phyloP scores from a whole-genome alignment of 2,329 filamentous ascomycete genomes.

The Trichoderma sp. region DNA sequence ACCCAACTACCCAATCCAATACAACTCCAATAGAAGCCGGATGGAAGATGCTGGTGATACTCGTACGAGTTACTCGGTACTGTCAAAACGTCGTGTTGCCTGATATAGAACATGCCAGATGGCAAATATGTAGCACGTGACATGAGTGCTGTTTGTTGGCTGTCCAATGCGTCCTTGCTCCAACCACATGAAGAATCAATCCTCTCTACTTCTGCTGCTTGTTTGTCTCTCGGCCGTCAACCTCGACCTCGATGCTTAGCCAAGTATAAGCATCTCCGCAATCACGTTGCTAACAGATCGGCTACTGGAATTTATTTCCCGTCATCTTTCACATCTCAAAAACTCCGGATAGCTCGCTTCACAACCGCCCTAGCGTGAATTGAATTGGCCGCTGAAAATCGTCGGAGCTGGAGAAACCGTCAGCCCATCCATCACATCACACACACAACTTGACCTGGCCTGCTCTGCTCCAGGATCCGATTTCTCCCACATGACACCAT shows the following conservation, averaged over 20 bases:
- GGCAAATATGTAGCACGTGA: not conserved
- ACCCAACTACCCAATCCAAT: not conserved
- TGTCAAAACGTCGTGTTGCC: not conserved
- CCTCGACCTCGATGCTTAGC: not conserved
- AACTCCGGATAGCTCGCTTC: not conserved
- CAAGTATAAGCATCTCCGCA: not conserved
- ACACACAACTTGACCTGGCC: not conserved
- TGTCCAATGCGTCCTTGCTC: not conserved
- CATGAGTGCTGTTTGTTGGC: not conserved
- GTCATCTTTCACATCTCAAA: not conserved
- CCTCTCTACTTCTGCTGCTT: not conserved
- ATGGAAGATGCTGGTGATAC: not conserved
- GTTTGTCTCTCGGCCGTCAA: not conserved
- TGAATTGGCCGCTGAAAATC: not conserved
- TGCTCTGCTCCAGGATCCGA: not conserved
- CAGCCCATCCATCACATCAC: not conserved
- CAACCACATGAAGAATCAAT: not conserved
- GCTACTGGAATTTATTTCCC: not conserved
- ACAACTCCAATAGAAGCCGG: not conserved
- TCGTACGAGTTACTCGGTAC: not conserved
- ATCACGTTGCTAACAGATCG: not conserved
- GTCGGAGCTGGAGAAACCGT: not conserved
- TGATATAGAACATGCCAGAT: not conserved
- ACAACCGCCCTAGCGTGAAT: not conserved
- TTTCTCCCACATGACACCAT: not conserved